These are phyloP conservation scores for Pseudonectria buxi DNA, from an alignment of 2,329 filamentous ascomycete species.

Conservation along the genomic window DNA sequence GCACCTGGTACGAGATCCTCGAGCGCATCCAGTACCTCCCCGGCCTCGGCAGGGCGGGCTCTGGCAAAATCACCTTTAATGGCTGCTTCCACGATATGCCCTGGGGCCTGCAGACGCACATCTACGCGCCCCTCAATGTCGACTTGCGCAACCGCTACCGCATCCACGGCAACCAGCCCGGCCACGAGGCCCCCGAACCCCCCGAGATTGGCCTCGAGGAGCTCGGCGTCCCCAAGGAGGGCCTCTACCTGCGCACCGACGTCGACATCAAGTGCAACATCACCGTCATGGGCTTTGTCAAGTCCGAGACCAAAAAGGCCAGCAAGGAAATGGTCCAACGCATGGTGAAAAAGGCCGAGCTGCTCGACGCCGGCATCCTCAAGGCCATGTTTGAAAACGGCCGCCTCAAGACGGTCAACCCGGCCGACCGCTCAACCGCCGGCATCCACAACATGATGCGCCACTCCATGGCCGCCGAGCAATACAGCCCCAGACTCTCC, in stretches of 20 bases:
- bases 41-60: slow-evolving; percentile 57
- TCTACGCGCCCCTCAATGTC: slow-evolving; percentile 60
- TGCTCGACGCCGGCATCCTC: slow-evolving; percentile 59
- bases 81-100: slow-evolving; percentile 68
- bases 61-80: slow-evolving; percentile 60
- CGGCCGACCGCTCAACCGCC: slow-evolving; percentile 40
- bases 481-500: slow-evolving; percentile 12
- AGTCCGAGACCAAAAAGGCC: slow-evolving; percentile 58
- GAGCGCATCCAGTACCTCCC: slow-evolving; percentile 63
- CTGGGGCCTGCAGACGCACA: slow-evolving; percentile 65
- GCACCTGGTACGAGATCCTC: slow-evolving; percentile 67
- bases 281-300: slow-evolving; percentile 58
- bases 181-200: slow-evolving; percentile 53
- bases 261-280: slow-evolving; percentile 66
- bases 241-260: slow-evolving; percentile 62
- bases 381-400: slow-evolving; percentile 63
- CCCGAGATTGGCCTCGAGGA: slow-evolving; percentile 53
- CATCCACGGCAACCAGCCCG: slow-evolving; percentile 62
- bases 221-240: slow-evolving; percentile 56
- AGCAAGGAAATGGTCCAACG: slow-evolving; percentile 62
- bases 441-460: slow-evolving; percentile 30
- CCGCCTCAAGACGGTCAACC: slow-evolving; percentile 52
- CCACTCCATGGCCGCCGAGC: slow-evolving; percentile 16
- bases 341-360: slow-evolving; percentile 64
- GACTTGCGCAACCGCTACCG: slow-evolving; percentile 63